Evolutionary conservation across 2,329 filamentous ascomycete species (phyloP), one percentile per base, ranked within the genome.

Genomic region (Corynespora cassiicola): DNA sequence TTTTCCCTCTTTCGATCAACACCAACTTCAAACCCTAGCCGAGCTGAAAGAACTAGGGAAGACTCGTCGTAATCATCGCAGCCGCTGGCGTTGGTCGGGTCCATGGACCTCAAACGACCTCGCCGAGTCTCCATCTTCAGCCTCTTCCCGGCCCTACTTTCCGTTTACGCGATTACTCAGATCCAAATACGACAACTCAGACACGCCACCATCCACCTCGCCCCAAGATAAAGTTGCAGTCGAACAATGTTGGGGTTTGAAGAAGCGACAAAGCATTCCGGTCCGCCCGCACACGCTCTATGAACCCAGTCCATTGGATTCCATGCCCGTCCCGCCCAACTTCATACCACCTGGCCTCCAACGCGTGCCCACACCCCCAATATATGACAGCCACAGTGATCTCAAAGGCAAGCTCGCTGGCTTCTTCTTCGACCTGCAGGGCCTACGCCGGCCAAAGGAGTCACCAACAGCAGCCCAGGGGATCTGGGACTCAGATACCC

Each of bases 401-500:
- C 48, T 65, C 17, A 55, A 54, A 39, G 57, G 54, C 12, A 61
- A 61, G 33, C 45, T 65, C 2, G 57, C 53, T n/a, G 47, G 62
- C 27, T 68, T 67, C 35, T 61, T 61, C 46, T 66, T 68, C 42
- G 61, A 65, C 11, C 35, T 45, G 8, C 45, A 56, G 14, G 38
- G 36, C n/a, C 31, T 12, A 17, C 30, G 30, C 28, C 12, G 36
- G 5, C 36, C 30, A 18, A 38, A 46, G 11, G 56, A 46, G n/a
- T 16, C 39, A 5, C 42, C 34, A 17, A 11, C 42, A 3, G 41
- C 39, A 5, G 41, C 52, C 7, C 49, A 44, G 9, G 58, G 63
- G 5, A 37, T 57, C 19, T 69, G 65, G 65, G 63, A 69, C 33
- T 66, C 63, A 7, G 61, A 69, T 31, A 57, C 58, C 1, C 28